A percentile compares a stretch with the other conserved stretches of the same genome.
Evolutionary conservation across 83 land plant genomes (phyloP).

Genomic region (Thuja plicata): DNA sequence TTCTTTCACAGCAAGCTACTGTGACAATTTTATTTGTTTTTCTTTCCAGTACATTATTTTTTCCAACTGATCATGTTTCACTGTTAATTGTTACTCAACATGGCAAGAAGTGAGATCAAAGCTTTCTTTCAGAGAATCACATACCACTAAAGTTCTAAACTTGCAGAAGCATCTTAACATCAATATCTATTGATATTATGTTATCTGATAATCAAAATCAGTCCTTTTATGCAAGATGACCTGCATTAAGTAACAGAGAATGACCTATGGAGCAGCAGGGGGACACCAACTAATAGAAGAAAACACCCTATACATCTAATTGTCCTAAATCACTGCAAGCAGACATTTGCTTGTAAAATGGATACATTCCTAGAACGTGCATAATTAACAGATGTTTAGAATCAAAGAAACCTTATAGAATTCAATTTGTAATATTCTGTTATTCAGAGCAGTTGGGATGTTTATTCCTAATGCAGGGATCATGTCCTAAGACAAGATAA

Average conservation of each 20-base stretch:
- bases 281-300: not conserved
- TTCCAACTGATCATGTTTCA: not conserved
- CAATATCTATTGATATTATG: not conserved
- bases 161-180: not conserved
- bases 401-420: too few species aligned
- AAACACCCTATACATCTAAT: not conserved
- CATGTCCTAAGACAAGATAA: too few species aligned
- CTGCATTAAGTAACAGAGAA: not conserved
- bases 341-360: too few species aligned
- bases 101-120: not conserved
- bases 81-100: not conserved
- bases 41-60: not conserved
- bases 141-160: not conserved
- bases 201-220: not conserved
- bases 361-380: too few species aligned
- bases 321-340: not conserved
- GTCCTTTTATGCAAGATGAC: not conserved
- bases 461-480: too few species aligned
- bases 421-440: too few species aligned
- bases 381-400: too few species aligned
- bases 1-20: not conserved
- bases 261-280: not conserved
- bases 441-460: too few species aligned
- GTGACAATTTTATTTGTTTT: not conserved
- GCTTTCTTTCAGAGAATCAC: not conserved